phyloP scores from a whole-genome alignment of 108 stramenopile species.

The Cyclotella kingstonii region DNA sequence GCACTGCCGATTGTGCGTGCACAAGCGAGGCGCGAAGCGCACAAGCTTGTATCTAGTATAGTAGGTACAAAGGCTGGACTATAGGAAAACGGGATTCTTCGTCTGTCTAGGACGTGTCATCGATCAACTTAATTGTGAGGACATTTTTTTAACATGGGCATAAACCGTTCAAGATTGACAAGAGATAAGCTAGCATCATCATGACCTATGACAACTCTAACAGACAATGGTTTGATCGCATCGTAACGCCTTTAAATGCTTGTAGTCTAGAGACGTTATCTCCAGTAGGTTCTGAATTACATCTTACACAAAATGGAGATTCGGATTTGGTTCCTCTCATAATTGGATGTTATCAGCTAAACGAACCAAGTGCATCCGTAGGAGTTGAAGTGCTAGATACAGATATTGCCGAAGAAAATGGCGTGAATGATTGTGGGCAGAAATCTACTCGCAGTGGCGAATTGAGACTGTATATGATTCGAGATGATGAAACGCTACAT shows the following conservation, averaged over 20 bases:
- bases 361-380: constrained; percentile 33
- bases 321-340: constrained; percentile 46
- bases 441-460: constrained; percentile 36
- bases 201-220: too few relatives aligned
- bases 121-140: too few relatives aligned
- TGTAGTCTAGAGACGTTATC: constrained; percentile 67
- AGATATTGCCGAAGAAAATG: constrained; percentile 1
- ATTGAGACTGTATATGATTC: constrained; percentile 37
- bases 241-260: constrained; percentile 58
- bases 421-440: not conserved
- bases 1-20: too few relatives aligned
- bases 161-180: too few relatives aligned
- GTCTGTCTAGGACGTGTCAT: too few relatives aligned
- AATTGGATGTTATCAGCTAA: constrained; percentile 78
- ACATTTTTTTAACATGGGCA: too few relatives aligned
- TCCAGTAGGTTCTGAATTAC: not conserved
- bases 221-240: constrained; percentile 39
- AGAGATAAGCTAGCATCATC: too few relatives aligned
- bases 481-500: constrained; percentile 7
- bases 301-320: not conserved
- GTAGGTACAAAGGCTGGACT: too few relatives aligned
- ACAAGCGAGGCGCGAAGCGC: too few relatives aligned
- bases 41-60: too few relatives aligned
- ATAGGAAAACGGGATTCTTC: too few relatives aligned
- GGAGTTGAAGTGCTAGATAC: not conserved